Evolutionary conservation across 768 basidiomycete genomes (phyloP), one percentile per base, ranked within the genome.

Genomic region (Suillus decipiens): DNA sequence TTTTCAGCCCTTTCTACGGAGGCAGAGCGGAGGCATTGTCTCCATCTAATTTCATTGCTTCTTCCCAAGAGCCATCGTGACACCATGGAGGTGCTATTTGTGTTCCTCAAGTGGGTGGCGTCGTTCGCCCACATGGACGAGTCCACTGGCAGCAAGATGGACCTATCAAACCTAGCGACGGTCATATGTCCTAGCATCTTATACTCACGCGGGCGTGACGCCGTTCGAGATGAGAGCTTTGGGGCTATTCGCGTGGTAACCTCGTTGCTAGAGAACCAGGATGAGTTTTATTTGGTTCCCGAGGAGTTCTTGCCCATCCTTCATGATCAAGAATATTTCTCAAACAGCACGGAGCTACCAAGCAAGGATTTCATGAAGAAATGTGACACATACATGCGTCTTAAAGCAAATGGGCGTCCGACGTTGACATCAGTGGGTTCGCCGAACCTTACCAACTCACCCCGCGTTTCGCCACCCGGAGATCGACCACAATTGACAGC

Each of bases 71-170:
- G 87, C 65, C 93, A 99, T 75, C 89, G 97, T 66, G 97, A 99
- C 76, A 98, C 96, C 22, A 88, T 97, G 86, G 97, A 99, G 77
- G 93, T 97, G 58, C 80, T 99, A 58, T 98, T 97, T 72, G 96
- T 97, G 36, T 99, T 99, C 81, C 83, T 99, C 68, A 97, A 98
- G 77, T 99, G 97, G 97, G 97, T 99, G 12, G 96, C 96, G 11
- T 97, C 95, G 2, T 99, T 99, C 75, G 95, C 97, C 56, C 96
- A 99, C 76, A 88, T 96, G 81, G 96, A 98, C 71, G 94, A 95
- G 68, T 93, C 93, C 72, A 98, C 96, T 0, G 96, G 96, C 47
- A 96, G 93, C 78, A 96, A 96, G 80, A 99, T 99, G 97, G 97
- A 99, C 76, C 81, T 99, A 54, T 84, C 84, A 19, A 99, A 99